Percentiles rank a stretch among this genome's conserved stretches.
phyloP scores from a whole-genome alignment of 164 flowering plant species.

The Santalum album region DNA sequence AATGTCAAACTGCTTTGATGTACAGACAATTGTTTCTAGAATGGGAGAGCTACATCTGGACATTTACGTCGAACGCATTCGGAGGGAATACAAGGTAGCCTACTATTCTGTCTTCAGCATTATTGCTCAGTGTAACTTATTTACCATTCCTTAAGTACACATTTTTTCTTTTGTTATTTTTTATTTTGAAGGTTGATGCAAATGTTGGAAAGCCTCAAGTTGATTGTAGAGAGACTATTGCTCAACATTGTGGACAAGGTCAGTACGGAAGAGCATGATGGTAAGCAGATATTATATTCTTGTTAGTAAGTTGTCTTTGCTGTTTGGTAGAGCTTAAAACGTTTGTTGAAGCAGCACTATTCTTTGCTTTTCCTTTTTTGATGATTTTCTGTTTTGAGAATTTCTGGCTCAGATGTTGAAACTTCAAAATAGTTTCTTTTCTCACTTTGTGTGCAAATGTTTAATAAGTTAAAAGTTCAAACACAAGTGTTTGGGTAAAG shows the following conservation, averaged over 20 bases:
- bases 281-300: too few species aligned
- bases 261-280: slow-evolving; percentile 95
- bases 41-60: slow-evolving; percentile 99
- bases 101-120: background rate
- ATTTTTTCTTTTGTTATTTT: slow-evolving; percentile 8
- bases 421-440: too few species aligned
- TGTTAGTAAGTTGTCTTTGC: too few species aligned
- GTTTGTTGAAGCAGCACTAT: too few species aligned
- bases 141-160: background rate
- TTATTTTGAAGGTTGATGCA: slow-evolving; percentile 71
- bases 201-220: slow-evolving; percentile 98
- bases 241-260: slow-evolving; percentile 97
- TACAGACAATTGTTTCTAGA: slow-evolving; percentile 93
- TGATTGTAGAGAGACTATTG: slow-evolving; percentile 90
- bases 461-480: too few species aligned
- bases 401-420: too few species aligned
- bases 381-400: too few species aligned
- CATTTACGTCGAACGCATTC: slow-evolving; percentile 94
- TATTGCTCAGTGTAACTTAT: too few species aligned
- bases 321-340: too few species aligned
- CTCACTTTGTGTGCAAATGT: too few species aligned
- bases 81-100: slow-evolving; percentile 89
- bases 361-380: too few species aligned
- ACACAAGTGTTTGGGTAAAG: too few species aligned
- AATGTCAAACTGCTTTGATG: slow-evolving; percentile 8